A percentile compares a stretch with the other conserved stretches of the same genome.
phyloP scores from a whole-genome alignment of 2,329 filamentous ascomycete genomes.

The Fusarium sp. region DNA sequence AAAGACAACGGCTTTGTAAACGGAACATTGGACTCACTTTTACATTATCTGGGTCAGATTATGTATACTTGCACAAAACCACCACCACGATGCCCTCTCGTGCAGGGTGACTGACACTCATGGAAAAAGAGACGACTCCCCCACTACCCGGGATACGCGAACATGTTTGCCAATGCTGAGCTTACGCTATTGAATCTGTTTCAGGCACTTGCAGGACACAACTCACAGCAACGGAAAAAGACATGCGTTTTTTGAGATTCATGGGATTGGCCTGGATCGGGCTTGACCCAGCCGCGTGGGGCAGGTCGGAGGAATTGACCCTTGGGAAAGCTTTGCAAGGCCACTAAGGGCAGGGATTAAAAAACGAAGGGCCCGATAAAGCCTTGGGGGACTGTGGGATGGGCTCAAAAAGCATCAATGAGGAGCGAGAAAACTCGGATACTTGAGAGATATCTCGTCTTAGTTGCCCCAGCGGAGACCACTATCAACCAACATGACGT shows the following conservation, averaged over 20 bases:
- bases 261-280: slow-evolving; percentile 23
- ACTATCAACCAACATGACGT: slow-evolving; percentile 40
- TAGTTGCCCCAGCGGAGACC: slow-evolving; percentile 30
- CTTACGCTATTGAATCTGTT: slow-evolving; percentile 35
- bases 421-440: slow-evolving; percentile 27
- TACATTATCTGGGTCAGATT: background rate
- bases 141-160: slow-evolving; percentile 25
- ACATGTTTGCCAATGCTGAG: slow-evolving; percentile 28
- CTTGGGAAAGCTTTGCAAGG: slow-evolving; percentile 12
- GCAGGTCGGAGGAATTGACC: slow-evolving; percentile 23
- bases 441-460: slow-evolving; percentile 29
- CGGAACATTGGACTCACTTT: slow-evolving; percentile 12
- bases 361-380: slow-evolving; percentile 23
- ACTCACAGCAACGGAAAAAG: slow-evolving; percentile 14
- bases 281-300: slow-evolving; percentile 23
- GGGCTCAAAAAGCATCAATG: slow-evolving; percentile 30
- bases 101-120: slow-evolving; percentile 13
- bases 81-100: slow-evolving; percentile 17
- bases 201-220: slow-evolving; percentile 19
- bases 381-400: slow-evolving; percentile 21
- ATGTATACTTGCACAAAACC: background rate
- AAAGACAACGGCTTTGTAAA: background rate
- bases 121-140: slow-evolving; percentile 10
- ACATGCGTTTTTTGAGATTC: slow-evolving; percentile 5
- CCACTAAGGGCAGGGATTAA: slow-evolving; percentile 19